Base-by-base conservation (phyloP, 495 filamentous ascomycete species). In the Lasiosphaeria hispida region DNA sequence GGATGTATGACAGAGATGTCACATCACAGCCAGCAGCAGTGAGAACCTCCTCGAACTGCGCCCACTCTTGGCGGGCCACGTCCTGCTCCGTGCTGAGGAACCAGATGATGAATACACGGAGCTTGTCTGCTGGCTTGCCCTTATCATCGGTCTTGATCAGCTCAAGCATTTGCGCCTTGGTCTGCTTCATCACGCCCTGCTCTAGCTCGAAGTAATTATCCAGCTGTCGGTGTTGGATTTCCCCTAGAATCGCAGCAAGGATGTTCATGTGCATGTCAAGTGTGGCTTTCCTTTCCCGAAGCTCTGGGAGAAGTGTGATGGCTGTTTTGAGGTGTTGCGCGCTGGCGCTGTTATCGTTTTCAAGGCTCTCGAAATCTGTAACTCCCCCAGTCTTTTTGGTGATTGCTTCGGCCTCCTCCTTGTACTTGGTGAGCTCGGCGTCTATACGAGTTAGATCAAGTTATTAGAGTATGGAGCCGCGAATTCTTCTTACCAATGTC, bases 181-280 rank as follows among this genome's bases (percentile, higher is more conserved):
- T 89, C 72, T 96, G 91, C 72, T 95, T 97, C 67, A 85, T 88
- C 62, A 97, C 89, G 63, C 86, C 90, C 71, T 99, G 92, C 66
- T 99, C 95, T 19, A 96, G 80, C 72, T 97, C 91, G 75, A 91
- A 97, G 76, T 89, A 99, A 66, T 92, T 93, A 69, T 99, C 94
- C 18, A 99, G 75, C 69, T 97, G 91, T 3, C 95, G 86, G 61
- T 93, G 91, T 17, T 67, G 68, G 9, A 69, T 69, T 30, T 63
- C 64, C 2, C 60, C 56, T 7, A 69, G 42, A 4, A 70, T 69
- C 9, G 66, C 68, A 9, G 68, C 64, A 1, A 71, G 59, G 34
- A 71, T 65, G 69, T 96, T 96, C 95, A 99, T 99, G 72, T 99
- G 95, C 90, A 96, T 97, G 67, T 97, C 93, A 10, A 99, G 81